phyloP scores from a whole-genome alignment of 495 filamentous ascomycete species.

The Bathelium albidoporum region DNA sequence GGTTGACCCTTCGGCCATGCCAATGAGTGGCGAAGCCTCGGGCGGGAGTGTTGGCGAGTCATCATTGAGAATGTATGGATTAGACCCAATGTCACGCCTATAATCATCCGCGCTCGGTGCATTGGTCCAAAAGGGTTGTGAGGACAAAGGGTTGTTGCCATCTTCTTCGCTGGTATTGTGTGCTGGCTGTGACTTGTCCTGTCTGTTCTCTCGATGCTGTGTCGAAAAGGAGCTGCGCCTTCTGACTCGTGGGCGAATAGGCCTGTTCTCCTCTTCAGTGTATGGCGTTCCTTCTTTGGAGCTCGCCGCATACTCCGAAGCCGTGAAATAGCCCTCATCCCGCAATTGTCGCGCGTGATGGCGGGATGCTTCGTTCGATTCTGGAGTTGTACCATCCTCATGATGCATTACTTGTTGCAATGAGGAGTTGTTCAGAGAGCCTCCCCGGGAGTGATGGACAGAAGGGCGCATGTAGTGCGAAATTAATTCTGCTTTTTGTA shows the following conservation, averaged over 20 bases:
- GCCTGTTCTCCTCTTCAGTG: not conserved
- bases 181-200: not conserved
- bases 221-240: not conserved
- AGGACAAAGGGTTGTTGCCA: not conserved
- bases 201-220: not conserved
- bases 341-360: not conserved
- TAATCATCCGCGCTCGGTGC: not conserved
- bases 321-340: constrained; percentile 26
- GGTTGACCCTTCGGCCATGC: not conserved
- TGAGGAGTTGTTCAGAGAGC: not conserved
- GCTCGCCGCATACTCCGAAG: constrained; percentile 11
- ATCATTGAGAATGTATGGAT: not conserved
- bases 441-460: not conserved
- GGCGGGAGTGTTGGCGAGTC: not conserved
- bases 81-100: not conserved
- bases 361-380: not conserved
- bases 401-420: not conserved
- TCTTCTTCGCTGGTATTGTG: not conserved
- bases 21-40: not conserved
- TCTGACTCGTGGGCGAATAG: not conserved
- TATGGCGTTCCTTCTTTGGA: not conserved
- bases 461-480: not conserved
- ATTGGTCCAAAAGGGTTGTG: not conserved
- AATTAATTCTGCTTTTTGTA: not conserved
- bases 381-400: not conserved